phyloP scores from a whole-genome alignment of 208 protist genomes.

The Crithidia acanthocephali region DNA sequence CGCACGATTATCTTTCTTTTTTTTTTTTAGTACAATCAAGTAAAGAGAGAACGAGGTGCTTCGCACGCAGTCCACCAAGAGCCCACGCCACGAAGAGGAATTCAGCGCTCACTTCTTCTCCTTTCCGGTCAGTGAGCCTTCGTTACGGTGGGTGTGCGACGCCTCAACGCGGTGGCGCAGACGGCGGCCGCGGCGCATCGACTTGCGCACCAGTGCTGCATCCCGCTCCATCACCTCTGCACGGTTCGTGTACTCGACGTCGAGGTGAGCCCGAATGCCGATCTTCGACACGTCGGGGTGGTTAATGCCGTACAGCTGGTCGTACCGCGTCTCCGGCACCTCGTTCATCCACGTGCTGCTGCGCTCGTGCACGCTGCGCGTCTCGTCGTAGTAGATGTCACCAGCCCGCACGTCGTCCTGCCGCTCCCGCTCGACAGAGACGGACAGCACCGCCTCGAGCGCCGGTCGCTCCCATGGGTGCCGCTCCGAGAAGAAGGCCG shows the following conservation, averaged over 20 bases:
- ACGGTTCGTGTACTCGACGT: slow-evolving; percentile 83
- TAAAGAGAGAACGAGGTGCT: too few species aligned
- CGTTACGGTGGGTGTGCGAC: slow-evolving; percentile 77
- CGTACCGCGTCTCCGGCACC: slow-evolving; percentile 90
- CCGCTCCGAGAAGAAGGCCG: slow-evolving; percentile 79
- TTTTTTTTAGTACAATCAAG: too few species aligned
- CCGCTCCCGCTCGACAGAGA: slow-evolving; percentile 55
- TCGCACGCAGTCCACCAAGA: too few species aligned
- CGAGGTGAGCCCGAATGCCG: slow-evolving; percentile 84
- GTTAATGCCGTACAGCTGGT: slow-evolving; percentile 86
- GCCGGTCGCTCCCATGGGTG: slow-evolving; percentile 76
- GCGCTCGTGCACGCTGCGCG: slow-evolving; percentile 70
- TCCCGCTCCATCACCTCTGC: slow-evolving; percentile 79
- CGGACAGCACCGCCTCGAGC: slow-evolving; percentile 67
- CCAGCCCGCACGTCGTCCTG: slow-evolving; percentile 79
- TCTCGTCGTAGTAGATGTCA: slow-evolving; percentile 86
- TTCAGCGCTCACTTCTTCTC: slow-evolving; percentile 17
- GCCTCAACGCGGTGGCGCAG: slow-evolving; percentile 78
- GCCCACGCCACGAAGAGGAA: neutral
- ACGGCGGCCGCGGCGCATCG: slow-evolving; percentile 68
- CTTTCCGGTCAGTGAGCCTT: slow-evolving; percentile 43
- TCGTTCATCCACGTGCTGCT: slow-evolving; percentile 87
- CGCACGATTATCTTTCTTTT: too few species aligned
- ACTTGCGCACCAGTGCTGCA: slow-evolving; percentile 74
- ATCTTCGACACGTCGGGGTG: slow-evolving; percentile 85